Evolutionary conservation across 2,329 filamentous ascomycete genomes (phyloP).

Genomic region (Cadophora malorum): DNA sequence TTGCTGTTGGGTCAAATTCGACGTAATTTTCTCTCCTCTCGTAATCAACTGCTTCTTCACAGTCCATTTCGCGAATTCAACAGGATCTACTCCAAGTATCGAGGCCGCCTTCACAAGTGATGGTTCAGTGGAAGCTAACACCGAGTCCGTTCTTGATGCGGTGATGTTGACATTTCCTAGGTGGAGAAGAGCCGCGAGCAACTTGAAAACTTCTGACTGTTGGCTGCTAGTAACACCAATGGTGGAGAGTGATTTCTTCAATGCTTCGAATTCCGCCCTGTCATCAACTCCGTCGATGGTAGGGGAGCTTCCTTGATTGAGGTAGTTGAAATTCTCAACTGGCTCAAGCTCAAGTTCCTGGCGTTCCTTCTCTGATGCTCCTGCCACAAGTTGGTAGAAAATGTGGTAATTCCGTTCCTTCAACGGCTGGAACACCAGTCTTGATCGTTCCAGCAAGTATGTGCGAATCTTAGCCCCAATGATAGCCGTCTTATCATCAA

Average conservation of each 20-base stretch:
- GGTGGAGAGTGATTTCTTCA: slow-evolving; percentile 82
- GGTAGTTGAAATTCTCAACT: slow-evolving; percentile 91
- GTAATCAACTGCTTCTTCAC: slow-evolving; percentile 99
- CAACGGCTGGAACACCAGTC: slow-evolving; percentile 94
- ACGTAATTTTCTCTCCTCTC: slow-evolving; percentile 95
- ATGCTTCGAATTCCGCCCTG: slow-evolving; percentile 90
- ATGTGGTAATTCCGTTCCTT: slow-evolving; percentile 99
- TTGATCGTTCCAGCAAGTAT: slow-evolving; percentile 92
- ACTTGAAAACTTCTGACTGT: slow-evolving; percentile 85
- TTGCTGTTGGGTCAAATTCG: slow-evolving; percentile 91
- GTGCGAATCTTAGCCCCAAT: slow-evolving; percentile 97
- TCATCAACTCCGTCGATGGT: slow-evolving; percentile 95
- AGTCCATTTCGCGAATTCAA: slow-evolving; percentile 95
- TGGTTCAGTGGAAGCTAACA: slow-evolving; percentile 80
- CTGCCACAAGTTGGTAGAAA: slow-evolving; percentile 96
- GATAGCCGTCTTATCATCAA: slow-evolving; percentile 92
- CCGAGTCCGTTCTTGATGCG: slow-evolving; percentile 86
- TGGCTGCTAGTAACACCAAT: slow-evolving; percentile 80
- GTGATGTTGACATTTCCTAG: slow-evolving; percentile 97
- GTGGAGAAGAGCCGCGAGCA: slow-evolving; percentile 90
- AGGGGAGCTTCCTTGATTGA: slow-evolving; percentile 93
- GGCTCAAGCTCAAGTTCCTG: slow-evolving; percentile 80
- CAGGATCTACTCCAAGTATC: slow-evolving; percentile 85
- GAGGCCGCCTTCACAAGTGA: slow-evolving; percentile 80
- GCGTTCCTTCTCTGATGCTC: slow-evolving; percentile 83